Conservation (phyloP, 2,329 filamentous ascomycete species). For the Paracoccidioides lutzii region DNA sequence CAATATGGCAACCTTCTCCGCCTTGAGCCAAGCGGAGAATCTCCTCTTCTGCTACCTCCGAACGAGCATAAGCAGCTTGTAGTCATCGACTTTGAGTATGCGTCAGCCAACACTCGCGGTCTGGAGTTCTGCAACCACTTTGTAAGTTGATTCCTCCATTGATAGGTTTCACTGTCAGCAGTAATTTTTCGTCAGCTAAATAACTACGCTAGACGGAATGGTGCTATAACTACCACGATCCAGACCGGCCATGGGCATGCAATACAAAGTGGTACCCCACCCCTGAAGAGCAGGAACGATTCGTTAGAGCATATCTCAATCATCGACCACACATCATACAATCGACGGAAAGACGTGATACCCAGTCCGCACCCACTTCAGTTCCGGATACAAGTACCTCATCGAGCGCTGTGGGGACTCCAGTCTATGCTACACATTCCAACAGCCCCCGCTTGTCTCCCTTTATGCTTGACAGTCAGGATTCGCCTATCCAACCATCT, state of each 20-base stretch:
- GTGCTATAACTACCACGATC: constrained; percentile 93
- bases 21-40: constrained; percentile 55
- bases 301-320: constrained; percentile 73
- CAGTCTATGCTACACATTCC: constrained; percentile 18
- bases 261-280: constrained; percentile 60
- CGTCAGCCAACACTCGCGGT: constrained; percentile 73
- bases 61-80: constrained; percentile 94
- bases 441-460: constrained; percentile 33
- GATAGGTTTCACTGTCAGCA: background rate
- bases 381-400: constrained; percentile 33
- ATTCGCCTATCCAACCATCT: constrained; percentile 38
- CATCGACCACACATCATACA: constrained; percentile 50
- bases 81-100: constrained; percentile 97
- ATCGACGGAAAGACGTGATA: constrained; percentile 16
- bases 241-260: constrained; percentile 51
- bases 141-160: constrained; percentile 32
- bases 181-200: background rate
- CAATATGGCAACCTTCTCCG: constrained; percentile 98
- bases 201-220: constrained; percentile 55
- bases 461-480: constrained; percentile 72
- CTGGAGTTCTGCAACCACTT: constrained; percentile 97
- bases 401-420: constrained; percentile 5
- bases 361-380: constrained; percentile 35
- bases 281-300: constrained; percentile 66
- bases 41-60: constrained; percentile 72